Evolutionary conservation across 768 basidiomycete genomes (phyloP), one percentile per base, ranked within the genome.

Genomic region (Pleurotus djamor): DNA sequence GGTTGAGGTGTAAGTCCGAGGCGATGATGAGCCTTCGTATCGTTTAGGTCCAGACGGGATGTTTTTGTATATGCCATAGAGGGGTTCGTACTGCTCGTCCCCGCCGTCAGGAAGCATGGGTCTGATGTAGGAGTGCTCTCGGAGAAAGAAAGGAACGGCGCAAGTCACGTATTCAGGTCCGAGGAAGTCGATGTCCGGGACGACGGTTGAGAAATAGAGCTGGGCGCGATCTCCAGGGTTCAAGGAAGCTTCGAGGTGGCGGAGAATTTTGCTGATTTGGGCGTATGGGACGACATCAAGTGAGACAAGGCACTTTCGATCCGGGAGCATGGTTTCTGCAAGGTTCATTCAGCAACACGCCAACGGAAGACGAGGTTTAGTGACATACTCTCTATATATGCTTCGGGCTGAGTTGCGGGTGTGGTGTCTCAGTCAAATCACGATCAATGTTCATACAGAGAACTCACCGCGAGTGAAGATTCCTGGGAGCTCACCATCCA

Each of bases 81-180:
- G 45, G 17, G 7, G 9, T 47, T 47, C 45, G 45, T n/a, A 17
- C 16, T 17, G 7, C 2, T 47, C 45, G 7, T 7, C 7, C 7
- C 9, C n/a, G 6, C 28, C 60, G 57, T 36, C 52, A 44, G 55
- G 36, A 60, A 41, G 45, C 28, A 33, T 51, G 13, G 7, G 34
- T 21, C 34, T 47, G 28, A 45, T 33, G 36, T 38, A 43, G 66
- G 51, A 36, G 62, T 66, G 66, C 52, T 64, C 66, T 32, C 72
- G 68, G 8, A 72, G 64, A 58, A 76, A 67, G 63, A 81, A 82
- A 4, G 83, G 80, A 4, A 82, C 55, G 3, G 78, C 68, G 57
- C 79, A 79, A 33, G 80, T 60, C 36, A 79, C 64, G 63, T 78
- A 80, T 2, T 69, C 58, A 2, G 68, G 63, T 38, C 76, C 74